Conservation (phyloP, 1,284 basidiomycete genomes). For the Serendipita sp. region DNA sequence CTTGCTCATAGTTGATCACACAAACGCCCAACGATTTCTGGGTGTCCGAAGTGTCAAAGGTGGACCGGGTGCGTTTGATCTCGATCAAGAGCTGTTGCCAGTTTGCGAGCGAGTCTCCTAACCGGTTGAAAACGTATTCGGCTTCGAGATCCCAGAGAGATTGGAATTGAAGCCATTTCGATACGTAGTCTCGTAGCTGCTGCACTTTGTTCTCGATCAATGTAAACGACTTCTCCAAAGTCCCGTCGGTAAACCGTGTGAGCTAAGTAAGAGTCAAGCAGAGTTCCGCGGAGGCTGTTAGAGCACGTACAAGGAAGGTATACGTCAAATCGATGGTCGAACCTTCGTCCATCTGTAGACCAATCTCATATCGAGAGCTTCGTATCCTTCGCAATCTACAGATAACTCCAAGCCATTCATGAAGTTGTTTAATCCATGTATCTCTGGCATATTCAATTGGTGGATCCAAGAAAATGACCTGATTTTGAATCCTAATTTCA, state of each 20-base stretch:
- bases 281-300: background rate
- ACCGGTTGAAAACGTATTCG: conserved; percentile 87
- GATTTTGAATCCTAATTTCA: conserved; percentile 94
- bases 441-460: conserved; percentile 89
- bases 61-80: conserved; percentile 90
- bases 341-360: conserved; percentile 64
- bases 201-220: conserved; percentile 83
- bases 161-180: conserved; percentile 98
- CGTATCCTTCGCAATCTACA: conserved; percentile 80
- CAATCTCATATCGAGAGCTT: conserved; percentile 92
- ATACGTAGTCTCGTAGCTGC: conserved; percentile 79
- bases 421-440: conserved; percentile 83
- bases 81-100: conserved; percentile 95
- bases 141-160: conserved; percentile 97
- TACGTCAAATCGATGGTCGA: conserved; percentile 59
- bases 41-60: conserved; percentile 93
- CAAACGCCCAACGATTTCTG: conserved; percentile 85
- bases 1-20: conserved; percentile 94
- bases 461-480: conserved; percentile 96
- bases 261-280: conserved; percentile 34
- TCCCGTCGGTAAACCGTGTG: conserved; percentile 57
- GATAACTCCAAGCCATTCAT: conserved; percentile 83
- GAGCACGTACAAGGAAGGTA: conserved; percentile 56
- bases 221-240: conserved; percentile 69
- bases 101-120: conserved; percentile 81